Evolutionary conservation across 2,329 filamentous ascomycete genomes (phyloP).

Genomic region (Cryphonectria naterciae): DNA sequence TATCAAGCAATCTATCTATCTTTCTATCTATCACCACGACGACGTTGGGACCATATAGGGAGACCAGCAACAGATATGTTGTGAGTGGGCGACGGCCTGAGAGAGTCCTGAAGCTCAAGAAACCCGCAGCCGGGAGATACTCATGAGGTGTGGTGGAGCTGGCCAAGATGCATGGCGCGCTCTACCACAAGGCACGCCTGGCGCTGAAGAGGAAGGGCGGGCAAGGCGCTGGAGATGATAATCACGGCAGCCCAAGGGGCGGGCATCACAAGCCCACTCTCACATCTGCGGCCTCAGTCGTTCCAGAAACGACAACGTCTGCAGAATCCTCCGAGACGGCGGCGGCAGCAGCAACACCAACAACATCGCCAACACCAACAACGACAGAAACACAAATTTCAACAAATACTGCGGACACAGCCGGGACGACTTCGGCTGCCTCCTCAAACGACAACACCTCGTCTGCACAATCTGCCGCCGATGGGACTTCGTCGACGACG

Average conservation of each 20-base stretch:
- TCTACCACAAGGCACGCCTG: neutral
- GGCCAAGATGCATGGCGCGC: slow-evolving; percentile 6
- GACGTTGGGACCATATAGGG: neutral
- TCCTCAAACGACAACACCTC: neutral
- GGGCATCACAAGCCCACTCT: neutral
- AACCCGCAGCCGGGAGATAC: neutral
- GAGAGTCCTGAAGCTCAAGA: neutral
- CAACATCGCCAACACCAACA: neutral
- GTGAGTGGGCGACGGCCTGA: neutral
- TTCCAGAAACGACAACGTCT: neutral
- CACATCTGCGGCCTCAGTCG: neutral
- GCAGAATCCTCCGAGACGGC: neutral
- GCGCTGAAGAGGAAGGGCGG: neutral
- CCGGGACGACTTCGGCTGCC: neutral
- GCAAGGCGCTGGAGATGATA: neutral
- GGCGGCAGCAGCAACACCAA: neutral
- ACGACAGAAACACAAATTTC: slow-evolving; percentile 4
- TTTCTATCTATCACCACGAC: too few species aligned
- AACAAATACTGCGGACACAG: neutral
- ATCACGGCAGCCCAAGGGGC: neutral
- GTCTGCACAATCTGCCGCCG: neutral
- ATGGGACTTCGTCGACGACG: neutral
- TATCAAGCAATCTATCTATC: neutral
- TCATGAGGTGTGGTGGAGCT: slow-evolving; percentile 7
- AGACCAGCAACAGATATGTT: neutral